Evolutionary conservation across 2,329 filamentous ascomycete species (phyloP).

Genomic region (Fusarium multiceps): DNA sequence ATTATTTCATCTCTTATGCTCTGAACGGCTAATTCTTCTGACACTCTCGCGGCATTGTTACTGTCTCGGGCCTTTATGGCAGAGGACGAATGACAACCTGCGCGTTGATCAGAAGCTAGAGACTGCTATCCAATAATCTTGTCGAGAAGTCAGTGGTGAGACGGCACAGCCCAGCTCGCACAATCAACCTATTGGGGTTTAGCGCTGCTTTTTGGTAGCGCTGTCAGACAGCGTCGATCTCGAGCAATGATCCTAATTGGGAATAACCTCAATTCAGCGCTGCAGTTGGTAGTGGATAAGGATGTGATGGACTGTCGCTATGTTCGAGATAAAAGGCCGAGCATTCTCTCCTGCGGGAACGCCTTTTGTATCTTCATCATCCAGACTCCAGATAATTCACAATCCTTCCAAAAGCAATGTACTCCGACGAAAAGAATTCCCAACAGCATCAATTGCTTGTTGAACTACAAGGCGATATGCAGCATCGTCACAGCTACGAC

Average conservation of each 20-base stretch:
- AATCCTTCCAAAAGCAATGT: background rate
- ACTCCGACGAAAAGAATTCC: background rate
- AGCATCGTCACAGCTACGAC: background rate
- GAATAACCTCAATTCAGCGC: constrained; percentile 4
- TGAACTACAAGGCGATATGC: background rate
- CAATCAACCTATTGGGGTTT: constrained; percentile 14
- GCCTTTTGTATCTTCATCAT: background rate
- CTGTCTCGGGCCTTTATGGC: background rate
- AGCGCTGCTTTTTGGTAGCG: background rate
- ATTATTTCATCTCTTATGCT: too few species aligned
- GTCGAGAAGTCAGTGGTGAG: background rate
- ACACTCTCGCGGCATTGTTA: too few species aligned
- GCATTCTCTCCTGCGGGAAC: rapidly evolving
- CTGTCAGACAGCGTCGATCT: background rate
- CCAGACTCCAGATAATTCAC: rapidly evolving
- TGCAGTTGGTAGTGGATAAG: background rate
- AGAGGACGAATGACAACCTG: too few species aligned
- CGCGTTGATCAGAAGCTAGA: background rate
- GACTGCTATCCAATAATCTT: background rate
- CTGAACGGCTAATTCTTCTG: too few species aligned
- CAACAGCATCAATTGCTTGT: background rate
- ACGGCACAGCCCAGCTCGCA: constrained; percentile 8
- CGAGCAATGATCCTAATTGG: constrained; percentile 22
- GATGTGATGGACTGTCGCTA: background rate
- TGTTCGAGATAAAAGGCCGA: background rate